These are phyloP conservation scores for Nitzschia palea DNA, from an alignment of 108 stramenopile genomes.

Conservation along the genomic window DNA sequence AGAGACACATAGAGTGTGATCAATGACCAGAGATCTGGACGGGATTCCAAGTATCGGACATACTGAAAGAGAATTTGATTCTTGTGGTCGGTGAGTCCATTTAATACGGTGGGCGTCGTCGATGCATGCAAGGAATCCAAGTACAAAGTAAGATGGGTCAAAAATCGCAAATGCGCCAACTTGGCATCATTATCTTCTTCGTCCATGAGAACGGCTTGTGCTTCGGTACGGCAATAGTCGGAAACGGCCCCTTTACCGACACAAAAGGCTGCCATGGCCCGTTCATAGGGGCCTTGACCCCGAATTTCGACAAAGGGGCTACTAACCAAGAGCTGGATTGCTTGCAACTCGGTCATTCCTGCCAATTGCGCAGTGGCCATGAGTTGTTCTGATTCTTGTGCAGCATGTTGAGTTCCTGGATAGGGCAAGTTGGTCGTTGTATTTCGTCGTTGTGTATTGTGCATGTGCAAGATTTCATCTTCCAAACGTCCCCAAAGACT, in stretches of 20 bases:
- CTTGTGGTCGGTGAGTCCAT: slow-evolving; percentile 27
- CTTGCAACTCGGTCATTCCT: slow-evolving; percentile 18
- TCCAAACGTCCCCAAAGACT: slow-evolving; percentile 50
- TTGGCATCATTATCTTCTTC: not conserved
- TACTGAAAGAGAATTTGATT: slow-evolving; percentile 40
- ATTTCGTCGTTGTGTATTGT: slow-evolving; percentile 45
- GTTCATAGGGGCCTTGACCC: slow-evolving; percentile 20
- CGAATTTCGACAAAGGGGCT: slow-evolving; percentile 21
- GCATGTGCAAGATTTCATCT: slow-evolving; percentile 58
- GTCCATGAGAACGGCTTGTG: slow-evolving; percentile 15
- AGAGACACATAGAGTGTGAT: slow-evolving; percentile 68
- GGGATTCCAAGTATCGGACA: slow-evolving; percentile 38
- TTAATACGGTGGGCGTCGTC: slow-evolving; percentile 21
- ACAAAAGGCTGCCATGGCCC: slow-evolving; percentile 58
- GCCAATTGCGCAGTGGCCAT: slow-evolving; percentile 28
- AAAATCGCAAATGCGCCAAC: slow-evolving; percentile 34
- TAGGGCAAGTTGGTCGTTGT: not conserved
- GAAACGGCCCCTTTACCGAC: slow-evolving; percentile 53
- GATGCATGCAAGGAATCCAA: slow-evolving; percentile 46
- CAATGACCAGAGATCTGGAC: slow-evolving; percentile 60
- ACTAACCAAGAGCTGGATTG: slow-evolving; percentile 29
- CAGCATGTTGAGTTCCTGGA: slow-evolving; percentile 30
- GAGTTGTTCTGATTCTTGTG: slow-evolving; percentile 44
- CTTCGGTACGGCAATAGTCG: slow-evolving; percentile 16
- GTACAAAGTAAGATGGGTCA: slow-evolving; percentile 51